These are phyloP conservation scores for Hypoxylon sp. DNA, from an alignment of 2,329 filamentous ascomycete species.

Conservation along the genomic window DNA sequence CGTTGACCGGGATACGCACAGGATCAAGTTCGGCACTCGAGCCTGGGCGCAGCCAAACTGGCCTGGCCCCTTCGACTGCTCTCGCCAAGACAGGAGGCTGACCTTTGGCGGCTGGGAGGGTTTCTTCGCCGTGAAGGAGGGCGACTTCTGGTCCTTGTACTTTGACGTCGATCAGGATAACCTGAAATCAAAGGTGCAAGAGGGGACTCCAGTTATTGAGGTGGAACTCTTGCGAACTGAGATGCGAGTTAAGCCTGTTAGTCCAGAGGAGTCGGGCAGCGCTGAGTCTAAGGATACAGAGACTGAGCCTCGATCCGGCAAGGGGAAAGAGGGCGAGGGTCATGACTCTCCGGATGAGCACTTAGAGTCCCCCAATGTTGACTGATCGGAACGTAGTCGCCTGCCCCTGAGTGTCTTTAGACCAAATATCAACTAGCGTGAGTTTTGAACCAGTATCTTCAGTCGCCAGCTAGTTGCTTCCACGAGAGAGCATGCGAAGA, in stretches of 20 bases:
- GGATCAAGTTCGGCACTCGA: slow-evolving; percentile 55
- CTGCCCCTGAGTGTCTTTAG: too few species aligned
- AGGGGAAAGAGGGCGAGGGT: slow-evolving; percentile 8
- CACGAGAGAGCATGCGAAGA: not conserved
- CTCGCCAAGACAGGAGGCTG: slow-evolving; percentile 57
- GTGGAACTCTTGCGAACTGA: slow-evolving; percentile 62
- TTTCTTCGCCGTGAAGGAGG: slow-evolving; percentile 57
- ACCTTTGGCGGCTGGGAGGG: slow-evolving; percentile 59
- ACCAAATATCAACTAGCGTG: too few species aligned
- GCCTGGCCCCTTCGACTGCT: slow-evolving; percentile 59
- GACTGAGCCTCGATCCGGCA: slow-evolving; percentile 5
- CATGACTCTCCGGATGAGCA: slow-evolving; percentile 18
- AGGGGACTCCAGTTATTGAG: slow-evolving; percentile 59
- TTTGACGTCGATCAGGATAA: slow-evolving; percentile 57
- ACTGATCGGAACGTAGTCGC: slow-evolving; percentile 21
- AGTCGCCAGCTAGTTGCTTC: too few species aligned
- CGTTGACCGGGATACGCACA: slow-evolving; percentile 53
- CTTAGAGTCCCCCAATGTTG: slow-evolving; percentile 38
- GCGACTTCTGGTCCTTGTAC: slow-evolving; percentile 56
- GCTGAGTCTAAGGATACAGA: slow-evolving; percentile 11
- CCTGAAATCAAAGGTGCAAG: slow-evolving; percentile 52
- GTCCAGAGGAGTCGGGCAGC: slow-evolving; percentile 12
- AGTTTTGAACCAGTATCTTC: too few species aligned
- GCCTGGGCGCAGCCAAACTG: slow-evolving; percentile 52
- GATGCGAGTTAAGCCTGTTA: slow-evolving; percentile 44